Conservation (phyloP, 306 rosid species). For the Hylodesmum podocarpum region DNA sequence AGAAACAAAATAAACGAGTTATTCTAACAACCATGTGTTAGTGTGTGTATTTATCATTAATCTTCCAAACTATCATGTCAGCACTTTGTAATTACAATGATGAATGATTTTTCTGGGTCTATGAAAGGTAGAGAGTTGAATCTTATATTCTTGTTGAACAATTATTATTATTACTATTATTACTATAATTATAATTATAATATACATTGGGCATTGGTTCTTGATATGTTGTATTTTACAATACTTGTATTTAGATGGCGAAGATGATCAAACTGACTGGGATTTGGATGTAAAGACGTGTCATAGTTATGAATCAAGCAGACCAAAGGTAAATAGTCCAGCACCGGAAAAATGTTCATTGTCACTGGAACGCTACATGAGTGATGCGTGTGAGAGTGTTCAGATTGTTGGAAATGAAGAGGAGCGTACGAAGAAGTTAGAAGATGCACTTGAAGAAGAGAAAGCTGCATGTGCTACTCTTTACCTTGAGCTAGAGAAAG, state of each 20-base stretch:
- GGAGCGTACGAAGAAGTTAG: constrained; percentile 46
- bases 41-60: background rate
- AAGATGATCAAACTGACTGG: constrained; percentile 31
- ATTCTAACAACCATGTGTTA: background rate
- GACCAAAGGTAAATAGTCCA: constrained; percentile 44
- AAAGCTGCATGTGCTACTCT: constrained; percentile 62
- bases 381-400: constrained; percentile 24
- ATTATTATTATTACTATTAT: no score
- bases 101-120: background rate
- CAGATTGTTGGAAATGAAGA: constrained; percentile 43
- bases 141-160: constrained; percentile 10
- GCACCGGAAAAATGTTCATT: constrained; percentile 32
- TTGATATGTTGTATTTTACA: constrained; percentile 23
- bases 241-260: constrained; percentile 38
- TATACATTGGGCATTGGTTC: constrained; percentile 18
- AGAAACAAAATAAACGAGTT: no score
- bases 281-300: constrained; percentile 43
- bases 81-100: background rate
- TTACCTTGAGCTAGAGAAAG: constrained; percentile 88
- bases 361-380: constrained; percentile 29
- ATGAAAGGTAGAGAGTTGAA: background rate
- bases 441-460: constrained; percentile 67
- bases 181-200: no score
- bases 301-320: constrained; percentile 48
- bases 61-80: background rate